Evolutionary conservation across 2,329 filamentous ascomycete genomes (phyloP), one percentile per base, ranked within the genome.

Genomic region (Teratosphaeria gauchensis): DNA sequence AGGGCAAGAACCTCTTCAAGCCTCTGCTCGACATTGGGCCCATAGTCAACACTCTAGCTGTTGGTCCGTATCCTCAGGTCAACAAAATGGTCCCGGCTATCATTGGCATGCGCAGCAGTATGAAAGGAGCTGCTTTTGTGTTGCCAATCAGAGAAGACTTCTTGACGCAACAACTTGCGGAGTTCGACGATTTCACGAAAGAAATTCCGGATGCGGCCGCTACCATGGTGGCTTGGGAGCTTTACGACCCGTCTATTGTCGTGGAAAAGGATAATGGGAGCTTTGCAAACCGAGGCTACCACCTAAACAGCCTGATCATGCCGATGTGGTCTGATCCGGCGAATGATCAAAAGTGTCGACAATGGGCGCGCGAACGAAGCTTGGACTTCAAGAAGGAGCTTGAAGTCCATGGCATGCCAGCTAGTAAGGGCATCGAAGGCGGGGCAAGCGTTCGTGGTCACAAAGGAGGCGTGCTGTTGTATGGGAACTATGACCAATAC

Each of bases 401-500:
- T 3, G 59, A 63, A 52, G 35, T 33, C 11, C 65, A 65, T 53
- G 64, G 63, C 3, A 31, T 62, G 19, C 53, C 62, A 24, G 60
- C 62, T 0, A 63, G 65, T 5, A 55, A 64, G 4, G 35, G 35
- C 12, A 42, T 42, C 35, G 35, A 42, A 16, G 35, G 35, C 11
- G 66, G 64, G 21, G 63, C 63, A 3, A 62, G 64, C 24, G 60
- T 65, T 42, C 61, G 63, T 46, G 66, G 66, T 6, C 59, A 63
- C 28, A 67, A 69, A 57, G 65, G 65, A 3, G 67, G 64, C 33
- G 66, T 68, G 4, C 54, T 69, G 59, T 51, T 69, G 16, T 68
- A 68, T 61, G 66, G 66, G 9, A 69, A 68, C 31, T 68, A 68
- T 54, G 67, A 68, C 60, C 66, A 69, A 68, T 69, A 68, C 54